Percentiles rank a stretch among this genome's conserved stretches.
Evolutionary conservation across 495 filamentous ascomycete species (phyloP).

Genomic region (Pseudomonodictys pantanalensis): DNA sequence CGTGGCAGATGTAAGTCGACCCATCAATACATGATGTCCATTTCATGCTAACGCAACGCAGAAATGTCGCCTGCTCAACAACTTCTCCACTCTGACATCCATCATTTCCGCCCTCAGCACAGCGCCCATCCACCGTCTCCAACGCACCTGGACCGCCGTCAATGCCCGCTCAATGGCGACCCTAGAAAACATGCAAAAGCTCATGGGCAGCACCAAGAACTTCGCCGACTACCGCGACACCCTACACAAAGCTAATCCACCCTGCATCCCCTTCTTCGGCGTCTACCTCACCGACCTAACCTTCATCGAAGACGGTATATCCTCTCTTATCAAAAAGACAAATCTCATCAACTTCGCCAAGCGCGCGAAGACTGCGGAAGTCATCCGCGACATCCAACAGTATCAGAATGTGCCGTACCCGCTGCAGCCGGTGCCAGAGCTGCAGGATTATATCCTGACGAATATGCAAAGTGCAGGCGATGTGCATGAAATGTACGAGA

Average conservation of each 20-base stretch:
- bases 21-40: neutral
- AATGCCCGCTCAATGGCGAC: conserved; percentile 74
- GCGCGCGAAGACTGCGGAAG: conserved; percentile 94
- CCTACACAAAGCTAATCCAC: conserved; percentile 86
- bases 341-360: conserved; percentile 98
- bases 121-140: conserved; percentile 88
- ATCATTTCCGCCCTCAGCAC: conserved; percentile 95
- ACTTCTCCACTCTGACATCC: conserved; percentile 96
- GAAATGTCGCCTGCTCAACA: conserved; percentile 93
- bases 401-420: conserved; percentile 96
- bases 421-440: conserved; percentile 79
- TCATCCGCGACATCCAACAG: conserved; percentile 96
- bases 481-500: conserved; percentile 98
- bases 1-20: conserved; percentile 77
- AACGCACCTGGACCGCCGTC: conserved; percentile 91
- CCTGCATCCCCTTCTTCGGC: conserved; percentile 97
- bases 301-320: conserved; percentile 98
- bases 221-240: conserved; percentile 95
- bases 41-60: conserved; percentile 38
- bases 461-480: conserved; percentile 93
- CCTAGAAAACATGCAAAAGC: conserved; percentile 83
- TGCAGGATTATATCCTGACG: conserved; percentile 94
- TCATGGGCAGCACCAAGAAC: conserved; percentile 98
- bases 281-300: conserved; percentile 97
- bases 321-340: conserved; percentile 89